Conservation (phyloP, 1,284 basidiomycete genomes). For the Ceraceosorus guamensis region DNA sequence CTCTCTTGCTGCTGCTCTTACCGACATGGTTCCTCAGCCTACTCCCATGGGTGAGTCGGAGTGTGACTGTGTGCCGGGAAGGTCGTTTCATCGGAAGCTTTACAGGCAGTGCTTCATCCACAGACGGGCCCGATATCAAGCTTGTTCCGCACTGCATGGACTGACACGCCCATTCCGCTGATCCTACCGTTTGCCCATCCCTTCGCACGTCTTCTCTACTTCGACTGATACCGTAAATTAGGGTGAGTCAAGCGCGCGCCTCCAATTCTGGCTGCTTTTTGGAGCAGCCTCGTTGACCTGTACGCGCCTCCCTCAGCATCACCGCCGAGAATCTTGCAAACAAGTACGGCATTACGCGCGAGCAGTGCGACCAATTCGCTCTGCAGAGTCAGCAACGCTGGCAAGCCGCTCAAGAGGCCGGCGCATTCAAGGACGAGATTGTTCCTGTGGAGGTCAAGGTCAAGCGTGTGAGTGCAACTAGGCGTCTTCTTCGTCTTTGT, state of each 20-base stretch:
- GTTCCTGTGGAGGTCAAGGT: conserved; percentile 47
- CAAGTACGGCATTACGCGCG: conserved; percentile 73
- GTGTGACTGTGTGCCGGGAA: conserved; percentile 3
- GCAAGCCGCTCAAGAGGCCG: conserved; percentile 51
- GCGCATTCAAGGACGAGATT: conserved; percentile 51
- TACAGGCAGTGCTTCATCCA: neutral
- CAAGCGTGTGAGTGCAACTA: conserved; percentile 25
- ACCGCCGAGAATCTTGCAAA: conserved; percentile 83
- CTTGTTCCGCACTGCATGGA: too few species aligned
- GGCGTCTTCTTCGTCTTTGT: neutral
- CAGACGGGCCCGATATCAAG: too few species aligned
- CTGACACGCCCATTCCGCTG: too few species aligned
- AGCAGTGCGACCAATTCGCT: conserved; percentile 65
- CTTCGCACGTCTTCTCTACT: too few species aligned
- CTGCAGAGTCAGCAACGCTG: conserved; percentile 49
- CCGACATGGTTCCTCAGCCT: conserved; percentile 54
- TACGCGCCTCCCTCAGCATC: too few species aligned
- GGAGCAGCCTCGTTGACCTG: conserved; percentile 1
- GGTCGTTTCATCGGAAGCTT: too few species aligned
- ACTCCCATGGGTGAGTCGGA: conserved; percentile 52
- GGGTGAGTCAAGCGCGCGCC: neutral
- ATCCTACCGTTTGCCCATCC: too few species aligned
- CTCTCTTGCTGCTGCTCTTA: conserved; percentile 54
- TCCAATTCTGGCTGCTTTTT: neutral
- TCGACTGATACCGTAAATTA: too few species aligned